Evolutionary conservation across 2,329 filamentous ascomycete species (phyloP), one percentile per base, ranked within the genome.

Genomic region (Ophiostoma himal-ulmi): DNA sequence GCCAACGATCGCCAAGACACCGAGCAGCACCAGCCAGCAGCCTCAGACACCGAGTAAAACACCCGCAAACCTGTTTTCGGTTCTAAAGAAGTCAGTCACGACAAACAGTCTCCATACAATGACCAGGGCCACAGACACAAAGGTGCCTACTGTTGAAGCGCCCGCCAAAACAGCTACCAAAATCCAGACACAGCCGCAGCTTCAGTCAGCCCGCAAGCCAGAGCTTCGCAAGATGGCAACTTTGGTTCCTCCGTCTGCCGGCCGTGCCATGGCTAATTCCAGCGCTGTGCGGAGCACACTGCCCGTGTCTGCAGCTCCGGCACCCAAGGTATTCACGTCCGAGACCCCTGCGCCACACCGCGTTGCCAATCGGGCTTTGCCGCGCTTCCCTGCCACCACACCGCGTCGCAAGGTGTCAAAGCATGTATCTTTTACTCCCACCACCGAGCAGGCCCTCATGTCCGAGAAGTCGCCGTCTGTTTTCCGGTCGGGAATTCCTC

Each of bases 341-440:
- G 82, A 83, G 75, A 86, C 84, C 0, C 84, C 85, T 1, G 80
- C 77, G 10, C 80, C 82, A 8, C 74, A 76, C 1, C 79, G 78
- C 22, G 77, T 84, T 14, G 77, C 83, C 10, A 82, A 87, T 41
- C 88, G 86, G 75, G 80, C 83, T 30, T 77, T 88, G 41, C 84
- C 84, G 68, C 77, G 82, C 3, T 77, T 83, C 22, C 83, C 85
- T 6, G 80, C 87, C 70, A 88, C 87, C 5, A 92, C 90, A 0
- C 91, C 90, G 8, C 88, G 89, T 41, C 85, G 88, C 34, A 91
- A 88, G 78, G 77, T 83, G 52, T 78, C 80, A 22, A 96, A 96
- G 81, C 89, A 87, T 70, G 92, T 96, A 48, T 89, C 91, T 68
- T 97, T 96, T 76, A 93, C 91, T 0, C 89, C 89, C 0, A 88